A percentile compares a stretch with the other conserved stretches of the same genome.
Evolutionary conservation across 2,329 filamentous ascomycete genomes (phyloP).

Genomic region (Pseudogymnoascus sp.): DNA sequence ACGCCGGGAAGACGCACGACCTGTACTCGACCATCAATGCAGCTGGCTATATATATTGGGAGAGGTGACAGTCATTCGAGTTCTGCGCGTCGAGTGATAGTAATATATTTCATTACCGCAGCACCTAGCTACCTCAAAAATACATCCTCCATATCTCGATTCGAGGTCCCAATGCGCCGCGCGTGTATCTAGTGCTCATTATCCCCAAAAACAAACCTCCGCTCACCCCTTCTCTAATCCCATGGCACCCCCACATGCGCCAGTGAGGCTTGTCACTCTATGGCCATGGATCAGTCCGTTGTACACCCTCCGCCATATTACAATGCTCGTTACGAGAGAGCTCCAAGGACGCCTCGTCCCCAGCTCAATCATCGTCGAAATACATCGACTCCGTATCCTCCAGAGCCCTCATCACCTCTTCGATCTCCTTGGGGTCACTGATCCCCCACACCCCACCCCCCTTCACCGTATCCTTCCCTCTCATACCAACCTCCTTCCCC

Average conservation of each 20-base stretch:
- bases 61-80: not conserved
- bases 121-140: conserved; percentile 1
- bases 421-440: conserved; percentile 67
- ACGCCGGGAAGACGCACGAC: not conserved
- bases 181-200: not conserved
- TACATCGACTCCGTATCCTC: conserved; percentile 48
- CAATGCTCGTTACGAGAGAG: not conserved
- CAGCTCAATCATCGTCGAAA: conserved; percentile 23
- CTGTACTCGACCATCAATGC: not conserved
- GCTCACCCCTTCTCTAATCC: not conserved
- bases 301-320: not conserved
- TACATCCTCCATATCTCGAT: not conserved
- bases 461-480: conserved; percentile 65
- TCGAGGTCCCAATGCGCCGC: not conserved
- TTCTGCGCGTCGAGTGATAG: not conserved
- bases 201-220: not conserved
- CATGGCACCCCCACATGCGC: not conserved
- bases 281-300: not conserved
- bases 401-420: conserved; percentile 55
- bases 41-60: not conserved
- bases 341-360: not conserved
- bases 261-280: not conserved
- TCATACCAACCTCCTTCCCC: conserved; percentile 89
- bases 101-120: not conserved
- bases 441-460: conserved; percentile 92